These are phyloP conservation scores for Cynanchum wilfordii DNA, from an alignment of 257 asterid genomes.

Conservation along the genomic window DNA sequence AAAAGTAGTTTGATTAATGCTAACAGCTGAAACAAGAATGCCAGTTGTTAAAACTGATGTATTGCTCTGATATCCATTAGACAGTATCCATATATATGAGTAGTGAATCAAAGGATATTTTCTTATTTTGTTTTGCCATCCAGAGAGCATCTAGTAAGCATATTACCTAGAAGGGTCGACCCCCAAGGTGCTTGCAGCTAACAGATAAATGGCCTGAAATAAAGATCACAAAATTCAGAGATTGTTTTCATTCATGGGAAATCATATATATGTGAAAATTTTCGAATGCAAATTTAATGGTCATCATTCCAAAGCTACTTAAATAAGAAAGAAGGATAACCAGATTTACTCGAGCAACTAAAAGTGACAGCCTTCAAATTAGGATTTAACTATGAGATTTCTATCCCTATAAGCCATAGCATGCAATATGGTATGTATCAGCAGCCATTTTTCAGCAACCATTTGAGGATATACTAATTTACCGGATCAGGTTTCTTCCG, in stretches of 20 bases:
- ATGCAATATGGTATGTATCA: neutral
- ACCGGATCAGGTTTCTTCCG: slow-evolving; percentile 98
- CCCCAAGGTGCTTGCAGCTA: slow-evolving; percentile 76
- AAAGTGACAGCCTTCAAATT: neutral
- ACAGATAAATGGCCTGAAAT: slow-evolving; percentile 82
- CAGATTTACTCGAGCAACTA: neutral
- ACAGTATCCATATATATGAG: neutral
- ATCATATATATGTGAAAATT: neutral
- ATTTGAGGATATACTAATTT: slow-evolving; percentile 22
- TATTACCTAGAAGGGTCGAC: slow-evolving; percentile 89
- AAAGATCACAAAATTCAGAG: slow-evolving; percentile 11
- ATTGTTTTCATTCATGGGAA: neutral
- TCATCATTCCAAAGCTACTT: neutral
- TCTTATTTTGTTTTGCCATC: neutral
- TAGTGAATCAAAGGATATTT: neutral
- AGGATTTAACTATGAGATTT: neutral
- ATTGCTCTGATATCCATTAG: neutral
- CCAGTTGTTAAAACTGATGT: neutral
- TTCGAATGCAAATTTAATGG: neutral
- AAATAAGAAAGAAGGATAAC: neutral
- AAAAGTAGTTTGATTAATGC: neutral
- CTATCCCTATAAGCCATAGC: neutral
- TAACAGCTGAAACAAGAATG: neutral
- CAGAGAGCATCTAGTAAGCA: neutral
- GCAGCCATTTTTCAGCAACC: neutral